A percentile compares a stretch with the other conserved stretches of the same genome.
Evolutionary conservation across 768 basidiomycete genomes (phyloP).

Genomic region (Gloeophyllum trabeum): DNA sequence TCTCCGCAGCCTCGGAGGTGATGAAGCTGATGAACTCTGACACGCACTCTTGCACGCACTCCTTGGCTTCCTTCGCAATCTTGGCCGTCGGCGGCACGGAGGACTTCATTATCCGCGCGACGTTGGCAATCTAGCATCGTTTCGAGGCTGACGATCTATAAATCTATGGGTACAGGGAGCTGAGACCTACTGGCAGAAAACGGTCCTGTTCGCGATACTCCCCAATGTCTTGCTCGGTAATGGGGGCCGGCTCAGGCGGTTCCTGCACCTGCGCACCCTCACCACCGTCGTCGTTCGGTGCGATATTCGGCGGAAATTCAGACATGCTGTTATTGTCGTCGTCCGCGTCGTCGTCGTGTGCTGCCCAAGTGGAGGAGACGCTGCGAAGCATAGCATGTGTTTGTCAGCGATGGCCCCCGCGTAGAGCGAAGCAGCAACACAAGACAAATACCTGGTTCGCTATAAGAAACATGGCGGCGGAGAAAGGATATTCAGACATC

Average conservation of each 20-base stretch:
- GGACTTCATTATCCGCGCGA: slow-evolving; percentile 95
- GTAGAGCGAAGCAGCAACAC: too few relatives aligned
- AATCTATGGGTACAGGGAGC: not conserved
- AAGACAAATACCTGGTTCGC: too few relatives aligned
- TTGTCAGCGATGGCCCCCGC: too few relatives aligned
- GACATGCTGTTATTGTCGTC: slow-evolving; percentile 11
- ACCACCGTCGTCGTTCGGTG: slow-evolving; percentile 28
- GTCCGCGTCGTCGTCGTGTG: too few relatives aligned
- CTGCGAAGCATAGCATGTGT: too few relatives aligned
- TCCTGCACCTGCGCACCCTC: slow-evolving; percentile 14
- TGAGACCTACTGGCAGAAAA: slow-evolving; percentile 69
- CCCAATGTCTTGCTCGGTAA: slow-evolving; percentile 88
- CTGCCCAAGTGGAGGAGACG: too few relatives aligned
- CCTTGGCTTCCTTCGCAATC: slow-evolving; percentile 97
- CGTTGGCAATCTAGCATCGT: slow-evolving; percentile 77
- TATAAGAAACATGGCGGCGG: too few relatives aligned
- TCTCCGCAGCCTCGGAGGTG: slow-evolving; percentile 93
- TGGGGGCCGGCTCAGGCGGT: slow-evolving; percentile 48
- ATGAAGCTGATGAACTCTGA: slow-evolving; percentile 98
- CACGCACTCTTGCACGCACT: slow-evolving; percentile 97
- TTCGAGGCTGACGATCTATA: not conserved
- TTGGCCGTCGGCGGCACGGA: slow-evolving; percentile 86
- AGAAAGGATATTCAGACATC: too few relatives aligned
- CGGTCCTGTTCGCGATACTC: slow-evolving; percentile 94
- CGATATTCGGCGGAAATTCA: slow-evolving; percentile 18